These are phyloP conservation scores for Setomelanomma holmii DNA, from an alignment of 2,329 filamentous ascomycete species.

Conservation along the genomic window DNA sequence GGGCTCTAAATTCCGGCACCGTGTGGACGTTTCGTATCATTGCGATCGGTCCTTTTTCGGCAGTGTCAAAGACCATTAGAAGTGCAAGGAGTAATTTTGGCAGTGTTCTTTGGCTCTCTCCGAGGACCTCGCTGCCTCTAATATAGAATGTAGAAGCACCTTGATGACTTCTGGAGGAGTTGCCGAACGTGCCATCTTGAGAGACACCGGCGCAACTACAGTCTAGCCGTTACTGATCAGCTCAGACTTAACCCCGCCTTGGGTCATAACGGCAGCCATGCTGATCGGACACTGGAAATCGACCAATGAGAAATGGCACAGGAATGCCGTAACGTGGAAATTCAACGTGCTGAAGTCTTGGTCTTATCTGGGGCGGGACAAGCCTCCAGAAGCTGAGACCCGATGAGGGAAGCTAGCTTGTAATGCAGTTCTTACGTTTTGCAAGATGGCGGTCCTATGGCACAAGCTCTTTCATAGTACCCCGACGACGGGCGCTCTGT, in stretches of 20 bases:
- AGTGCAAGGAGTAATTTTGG: too few relatives aligned
- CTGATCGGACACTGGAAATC: slow-evolving; percentile 6
- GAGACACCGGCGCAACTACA: too few relatives aligned
- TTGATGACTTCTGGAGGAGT: too few relatives aligned
- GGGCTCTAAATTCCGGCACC: slow-evolving; percentile 14
- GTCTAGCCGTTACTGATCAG: slow-evolving; percentile 11
- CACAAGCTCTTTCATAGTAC: not conserved
- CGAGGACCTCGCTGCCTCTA: too few relatives aligned
- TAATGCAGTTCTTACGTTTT: slow-evolving; percentile 32
- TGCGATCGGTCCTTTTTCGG: too few relatives aligned
- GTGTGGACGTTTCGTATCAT: not conserved
- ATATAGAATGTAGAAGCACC: slow-evolving; percentile 6
- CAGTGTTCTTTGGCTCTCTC: too few relatives aligned
- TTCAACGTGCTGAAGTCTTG: slow-evolving; percentile 19
- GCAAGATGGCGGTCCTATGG: slow-evolving; percentile 14
- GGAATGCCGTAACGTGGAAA: slow-evolving; percentile 31
- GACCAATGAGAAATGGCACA: slow-evolving; percentile 28
- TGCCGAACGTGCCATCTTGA: not conserved
- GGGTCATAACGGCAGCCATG: slow-evolving; percentile 28
- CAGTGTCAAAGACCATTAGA: too few relatives aligned
- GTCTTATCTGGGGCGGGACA: slow-evolving; percentile 38
- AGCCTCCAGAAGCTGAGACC: slow-evolving; percentile 9
- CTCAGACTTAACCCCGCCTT: slow-evolving; percentile 35
- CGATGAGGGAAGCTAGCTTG: slow-evolving; percentile 29
- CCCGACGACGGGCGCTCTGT: not conserved